Evolutionary conservation across 2,329 filamentous ascomycete species (phyloP), one percentile per base, ranked within the genome.

Genomic region (Pezicula neosporulosa): DNA sequence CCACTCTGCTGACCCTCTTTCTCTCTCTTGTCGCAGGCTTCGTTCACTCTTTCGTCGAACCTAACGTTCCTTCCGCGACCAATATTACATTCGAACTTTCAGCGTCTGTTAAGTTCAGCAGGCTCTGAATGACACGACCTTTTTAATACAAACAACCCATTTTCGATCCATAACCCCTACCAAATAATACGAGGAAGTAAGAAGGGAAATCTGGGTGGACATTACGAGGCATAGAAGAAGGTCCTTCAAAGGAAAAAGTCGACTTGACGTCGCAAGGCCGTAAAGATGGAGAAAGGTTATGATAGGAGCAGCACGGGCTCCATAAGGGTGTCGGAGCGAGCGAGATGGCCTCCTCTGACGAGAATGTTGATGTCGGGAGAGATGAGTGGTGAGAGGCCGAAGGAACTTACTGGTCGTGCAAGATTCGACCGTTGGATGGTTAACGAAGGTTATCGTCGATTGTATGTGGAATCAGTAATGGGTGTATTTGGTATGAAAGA

Each of bases 361-460:
- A 82, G 88, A 58, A 90, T 93, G 86, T 74, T 94, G 66, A 80
- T 92, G 67, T 90, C 89, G 50, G 88, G 89, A 46, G 87, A 91
- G 73, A 87, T 92, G 81, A 89, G 84, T 49, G 84, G 85, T 63
- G 86, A 90, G 66, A 80, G 76, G 63, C 84, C 87, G 59, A 84
- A 83, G 66, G 79, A 85, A 51, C 73, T 93, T 60, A 83, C 82
- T 21, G 70, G 81, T 56, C 80, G 81, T 64, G 87, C 93, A 68
- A 87, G 81, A 66, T 87, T 93, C 65, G 86, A 92, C 68, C 77
- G 85, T 59, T 94, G 89, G 89, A 92, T 94, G 89, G 86, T 93
- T 55, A 93, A 93, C 67, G 89, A 93, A 67, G 89, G 89, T 54
- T 91, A 90, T 68, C 80, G 87, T 66, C 78, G 87, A 82, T 78